A percentile compares a stretch with the other conserved stretches of the same genome.
Conservation (phyloP, 2,329 filamentous ascomycete species). For the Colletotrichum sp. region DNA sequence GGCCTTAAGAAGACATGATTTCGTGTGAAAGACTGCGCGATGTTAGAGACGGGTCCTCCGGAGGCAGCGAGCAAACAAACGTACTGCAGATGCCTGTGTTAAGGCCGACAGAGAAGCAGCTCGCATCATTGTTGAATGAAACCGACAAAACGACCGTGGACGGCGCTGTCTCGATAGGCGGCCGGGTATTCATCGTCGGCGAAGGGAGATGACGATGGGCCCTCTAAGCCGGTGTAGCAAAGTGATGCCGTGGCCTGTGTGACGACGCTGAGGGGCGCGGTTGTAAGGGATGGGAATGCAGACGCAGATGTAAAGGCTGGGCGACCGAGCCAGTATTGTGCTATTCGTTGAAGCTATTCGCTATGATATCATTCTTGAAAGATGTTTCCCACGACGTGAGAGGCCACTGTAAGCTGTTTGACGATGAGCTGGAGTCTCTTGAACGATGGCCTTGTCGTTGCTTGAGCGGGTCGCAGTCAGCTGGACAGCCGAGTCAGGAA, state of each 20-base stretch:
- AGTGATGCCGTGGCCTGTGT: neutral
- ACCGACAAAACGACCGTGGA: slow-evolving; percentile 80
- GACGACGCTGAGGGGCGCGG: neutral
- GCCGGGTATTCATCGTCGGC: slow-evolving; percentile 82
- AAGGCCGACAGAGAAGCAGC: slow-evolving; percentile 85
- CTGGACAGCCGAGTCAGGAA: slow-evolving; percentile 18
- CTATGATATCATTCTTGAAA: slow-evolving; percentile 10
- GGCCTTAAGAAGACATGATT: slow-evolving; percentile 72
- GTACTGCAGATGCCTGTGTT: slow-evolving; percentile 85
- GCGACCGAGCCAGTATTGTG: neutral
- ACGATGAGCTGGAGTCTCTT: neutral
- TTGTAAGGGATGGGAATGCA: neutral
- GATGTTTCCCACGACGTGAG: neutral
- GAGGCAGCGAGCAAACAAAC: slow-evolving; percentile 29
- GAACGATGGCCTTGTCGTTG: neutral
- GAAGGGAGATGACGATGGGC: neutral
- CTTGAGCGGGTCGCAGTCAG: slow-evolving; percentile 9
- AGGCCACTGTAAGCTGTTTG: neutral
- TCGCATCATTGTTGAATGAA: slow-evolving; percentile 84
- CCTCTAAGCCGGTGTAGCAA: neutral
- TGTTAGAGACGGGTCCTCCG: slow-evolving; percentile 28
- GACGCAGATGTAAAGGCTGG: neutral
- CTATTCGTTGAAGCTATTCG: neutral
- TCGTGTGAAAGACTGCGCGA: slow-evolving; percentile 71
- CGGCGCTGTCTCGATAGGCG: slow-evolving; percentile 78